phyloP scores from a whole-genome alignment of 805 yeast genomes.

The Schizosaccharomyces cryophilus region DNA sequence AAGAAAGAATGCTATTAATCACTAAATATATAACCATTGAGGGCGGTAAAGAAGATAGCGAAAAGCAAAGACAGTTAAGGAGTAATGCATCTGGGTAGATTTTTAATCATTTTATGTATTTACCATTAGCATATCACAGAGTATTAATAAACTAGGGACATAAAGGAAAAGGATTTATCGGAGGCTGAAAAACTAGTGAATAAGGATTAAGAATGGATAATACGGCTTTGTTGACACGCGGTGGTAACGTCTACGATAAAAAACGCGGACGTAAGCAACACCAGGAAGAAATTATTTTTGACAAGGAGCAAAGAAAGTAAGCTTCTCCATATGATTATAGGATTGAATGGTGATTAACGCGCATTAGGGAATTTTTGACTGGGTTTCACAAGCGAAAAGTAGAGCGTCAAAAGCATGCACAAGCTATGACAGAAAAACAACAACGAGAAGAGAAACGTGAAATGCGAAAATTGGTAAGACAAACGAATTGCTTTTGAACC shows the following conservation, averaged over 20 bases:
- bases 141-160: too few relatives aligned
- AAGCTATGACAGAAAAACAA: constrained; percentile 48
- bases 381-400: constrained; percentile 90
- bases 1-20: too few relatives aligned
- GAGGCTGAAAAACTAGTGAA: too few relatives aligned
- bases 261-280: not conserved
- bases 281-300: constrained; percentile 46
- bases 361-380: constrained; percentile 43
- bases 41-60: too few relatives aligned
- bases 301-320: constrained; percentile 40
- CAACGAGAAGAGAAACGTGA: constrained; percentile 48
- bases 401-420: constrained; percentile 69
- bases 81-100: too few relatives aligned
- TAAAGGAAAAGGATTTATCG: too few relatives aligned
- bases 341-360: not conserved
- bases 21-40: too few relatives aligned
- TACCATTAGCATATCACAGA: too few relatives aligned
- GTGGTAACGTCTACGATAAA: not conserved
- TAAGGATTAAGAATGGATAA: not conserved
- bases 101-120: too few relatives aligned
- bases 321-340: constrained; percentile 6
- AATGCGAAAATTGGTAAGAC: constrained; percentile 17
- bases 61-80: too few relatives aligned
- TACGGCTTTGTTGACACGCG: not conserved
- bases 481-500: constrained; percentile 20